Conservation (phyloP, 768 basidiomycete genomes). For the Exsudoporus frostii region DNA sequence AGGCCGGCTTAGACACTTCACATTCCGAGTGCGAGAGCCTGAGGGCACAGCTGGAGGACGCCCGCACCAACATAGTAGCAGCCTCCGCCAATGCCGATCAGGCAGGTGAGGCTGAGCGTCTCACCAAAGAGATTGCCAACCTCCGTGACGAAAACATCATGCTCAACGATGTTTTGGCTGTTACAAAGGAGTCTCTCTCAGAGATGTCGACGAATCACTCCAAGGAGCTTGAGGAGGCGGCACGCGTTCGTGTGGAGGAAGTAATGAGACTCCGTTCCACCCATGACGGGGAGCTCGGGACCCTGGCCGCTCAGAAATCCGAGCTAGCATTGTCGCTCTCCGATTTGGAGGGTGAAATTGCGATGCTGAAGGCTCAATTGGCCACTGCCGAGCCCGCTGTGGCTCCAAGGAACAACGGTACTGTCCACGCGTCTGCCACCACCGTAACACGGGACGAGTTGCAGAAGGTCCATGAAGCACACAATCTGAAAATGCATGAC, state of each 20-base stretch:
- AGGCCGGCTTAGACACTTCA: slow-evolving; percentile 51
- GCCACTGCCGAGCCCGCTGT: slow-evolving; percentile 43
- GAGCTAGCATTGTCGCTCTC: slow-evolving; percentile 61
- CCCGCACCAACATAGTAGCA: slow-evolving; percentile 45
- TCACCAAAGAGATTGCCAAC: slow-evolving; percentile 56
- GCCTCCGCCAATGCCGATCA: slow-evolving; percentile 45
- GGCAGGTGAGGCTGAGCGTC: slow-evolving; percentile 50
- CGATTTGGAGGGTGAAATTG: slow-evolving; percentile 76
- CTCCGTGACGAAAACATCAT: slow-evolving; percentile 69
- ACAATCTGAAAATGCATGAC: slow-evolving; percentile 77
- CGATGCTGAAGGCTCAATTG: slow-evolving; percentile 56
- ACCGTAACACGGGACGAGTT: slow-evolving; percentile 73
- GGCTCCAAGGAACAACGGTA: slow-evolving; percentile 57
- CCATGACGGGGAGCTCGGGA: slow-evolving; percentile 60
- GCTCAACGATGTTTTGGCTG: slow-evolving; percentile 59
- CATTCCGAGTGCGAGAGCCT: slow-evolving; percentile 54
- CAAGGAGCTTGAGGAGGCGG: slow-evolving; percentile 74
- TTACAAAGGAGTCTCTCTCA: slow-evolving; percentile 67
- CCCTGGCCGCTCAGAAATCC: slow-evolving; percentile 57
- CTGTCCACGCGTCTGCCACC: slow-evolving; percentile 34
- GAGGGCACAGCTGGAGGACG: slow-evolving; percentile 62
- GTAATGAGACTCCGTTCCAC: slow-evolving; percentile 54
- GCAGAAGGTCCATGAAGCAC: slow-evolving; percentile 76
- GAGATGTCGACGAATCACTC: slow-evolving; percentile 69
- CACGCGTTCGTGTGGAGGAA: slow-evolving; percentile 67